Base-by-base conservation (phyloP, 1,284 basidiomycete species). In the Peniophora sp. region DNA sequence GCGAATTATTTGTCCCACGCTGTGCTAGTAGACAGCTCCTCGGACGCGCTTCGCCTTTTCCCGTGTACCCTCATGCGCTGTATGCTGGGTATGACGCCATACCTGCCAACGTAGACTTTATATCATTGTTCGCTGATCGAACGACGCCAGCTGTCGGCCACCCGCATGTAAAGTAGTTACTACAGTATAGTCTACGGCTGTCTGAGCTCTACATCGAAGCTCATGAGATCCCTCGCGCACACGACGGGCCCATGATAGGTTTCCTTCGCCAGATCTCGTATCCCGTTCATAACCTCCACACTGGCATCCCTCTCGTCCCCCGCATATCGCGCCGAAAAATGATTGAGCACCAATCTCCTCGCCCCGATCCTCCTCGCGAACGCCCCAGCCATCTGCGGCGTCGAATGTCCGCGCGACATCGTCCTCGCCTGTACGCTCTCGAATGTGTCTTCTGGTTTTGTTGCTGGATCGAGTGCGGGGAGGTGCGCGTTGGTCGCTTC, bases 401-500 rank as follows among this genome's bases (percentile, higher is more conserved):
- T 97, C 11, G 92, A 94, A 68, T 97, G 94, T 0, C 94, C 94
- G 60, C 91, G 78, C 3, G 81, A 82, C 61, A 75, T 80, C n/a
- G 91, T 74, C 52, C 85, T 81, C 47, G 68, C 67, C 60, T 86
- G 77, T 2, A 93, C 80, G n/a, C 61, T 75, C 53, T 80, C 76
- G 54, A 76, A 74, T 12, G 81, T 82, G 52, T 82, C 83, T 17
- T 61, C 66, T 20, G 64, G 66, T 62, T 81, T 88, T 51, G 78
- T 83, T 37, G 67, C 65, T 9, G 68, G 63, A 55, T 85, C 81
- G 46, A 84, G 58, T 0, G 73, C 75, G 1, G 91, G 91, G n/a
- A 97, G 74, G 64, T 88, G 82, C 1, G 91, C 89, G 63, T 96
- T 97, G 8, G 94, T 97, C 35, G 91, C 89, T 69, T 97, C 93